A percentile compares a stretch with the other conserved stretches of the same genome.
Evolutionary conservation across 1,284 basidiomycete genomes (phyloP).

Genomic region (Marasmius tenuissimus): DNA sequence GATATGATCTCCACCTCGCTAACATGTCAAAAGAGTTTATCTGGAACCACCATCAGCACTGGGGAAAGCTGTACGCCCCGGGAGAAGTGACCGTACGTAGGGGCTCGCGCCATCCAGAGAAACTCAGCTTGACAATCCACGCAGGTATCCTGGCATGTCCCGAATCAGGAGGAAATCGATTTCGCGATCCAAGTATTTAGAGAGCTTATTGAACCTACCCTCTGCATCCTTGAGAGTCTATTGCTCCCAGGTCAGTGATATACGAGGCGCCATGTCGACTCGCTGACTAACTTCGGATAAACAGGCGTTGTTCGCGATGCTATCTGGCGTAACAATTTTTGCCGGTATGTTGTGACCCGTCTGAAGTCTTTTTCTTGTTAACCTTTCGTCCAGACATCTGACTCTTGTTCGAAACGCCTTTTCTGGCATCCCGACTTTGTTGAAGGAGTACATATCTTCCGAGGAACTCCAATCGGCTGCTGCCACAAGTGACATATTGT

Average conservation of each 20-base stretch:
- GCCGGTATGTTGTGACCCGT: conserved; percentile 48
- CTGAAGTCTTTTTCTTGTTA: neutral
- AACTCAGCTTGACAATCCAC: neutral
- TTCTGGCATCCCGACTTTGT: conserved; percentile 63
- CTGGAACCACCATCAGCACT: conserved; percentile 71
- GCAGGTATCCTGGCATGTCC: conserved; percentile 82
- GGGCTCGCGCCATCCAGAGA: neutral
- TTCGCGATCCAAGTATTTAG: conserved; percentile 77
- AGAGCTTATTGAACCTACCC: conserved; percentile 68
- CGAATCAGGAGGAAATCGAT: conserved; percentile 65
- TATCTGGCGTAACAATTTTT: conserved; percentile 89
- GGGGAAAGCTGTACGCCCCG: conserved; percentile 71
- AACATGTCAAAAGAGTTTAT: conserved; percentile 58
- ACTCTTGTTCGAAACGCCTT: conserved; percentile 70
- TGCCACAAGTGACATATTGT: conserved; percentile 63
- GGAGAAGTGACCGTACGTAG: conserved; percentile 55
- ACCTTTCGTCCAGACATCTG: conserved; percentile 42
- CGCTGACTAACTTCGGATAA: neutral
- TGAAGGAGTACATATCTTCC: conserved; percentile 47
- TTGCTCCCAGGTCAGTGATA: conserved; percentile 48
- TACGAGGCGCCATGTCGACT: neutral
- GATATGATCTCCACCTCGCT: neutral
- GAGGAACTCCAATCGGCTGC: conserved; percentile 41
- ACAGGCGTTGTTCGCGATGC: conserved; percentile 49
- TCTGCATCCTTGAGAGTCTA: conserved; percentile 61